These are phyloP conservation scores for Rhizopus delemar DNA, from an alignment of 371 early-diverging fungal species.

Conservation along the genomic window DNA sequence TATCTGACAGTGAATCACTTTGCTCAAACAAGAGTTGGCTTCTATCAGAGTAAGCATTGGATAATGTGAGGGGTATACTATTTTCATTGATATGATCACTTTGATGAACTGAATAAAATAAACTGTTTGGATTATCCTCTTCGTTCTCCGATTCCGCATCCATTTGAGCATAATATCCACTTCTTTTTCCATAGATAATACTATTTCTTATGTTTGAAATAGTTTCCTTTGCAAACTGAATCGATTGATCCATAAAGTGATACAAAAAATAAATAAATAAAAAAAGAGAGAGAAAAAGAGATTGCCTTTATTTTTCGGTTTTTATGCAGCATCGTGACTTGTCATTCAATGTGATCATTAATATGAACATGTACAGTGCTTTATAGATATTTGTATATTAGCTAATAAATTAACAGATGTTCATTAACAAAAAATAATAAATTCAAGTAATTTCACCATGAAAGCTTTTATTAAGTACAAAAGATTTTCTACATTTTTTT, in stretches of 20 bases:
- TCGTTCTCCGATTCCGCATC: slow-evolving; percentile 47
- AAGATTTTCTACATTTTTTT: too few species aligned
- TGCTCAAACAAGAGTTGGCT: slow-evolving; percentile 48
- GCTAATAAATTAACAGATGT: too few species aligned
- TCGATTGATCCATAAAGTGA: slow-evolving; percentile 30
- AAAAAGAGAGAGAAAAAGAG: neutral
- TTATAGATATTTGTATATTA: too few species aligned
- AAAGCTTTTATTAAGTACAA: too few species aligned
- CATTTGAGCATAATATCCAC: slow-evolving; percentile 45
- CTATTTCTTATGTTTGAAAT: slow-evolving; percentile 32
- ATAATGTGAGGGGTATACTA: slow-evolving; percentile 47
- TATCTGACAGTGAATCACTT: neutral
- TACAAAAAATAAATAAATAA: neutral
- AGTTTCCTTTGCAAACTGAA: slow-evolving; percentile 30
- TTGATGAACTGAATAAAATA: slow-evolving; percentile 45
- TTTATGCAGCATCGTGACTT: slow-evolving; percentile 19
- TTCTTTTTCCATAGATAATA: slow-evolving; percentile 25
- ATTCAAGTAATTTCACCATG: too few species aligned
- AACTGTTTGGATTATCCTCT: slow-evolving; percentile 35
- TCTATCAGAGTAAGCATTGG: slow-evolving; percentile 48
- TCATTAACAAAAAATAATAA: too few species aligned
- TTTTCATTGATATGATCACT: slow-evolving; percentile 29
- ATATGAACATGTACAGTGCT: too few species aligned
- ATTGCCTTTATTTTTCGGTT: neutral
- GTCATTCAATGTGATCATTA: neutral